Conservation (phyloP, 768 basidiomycete species). For the Pluteus cervinus region DNA sequence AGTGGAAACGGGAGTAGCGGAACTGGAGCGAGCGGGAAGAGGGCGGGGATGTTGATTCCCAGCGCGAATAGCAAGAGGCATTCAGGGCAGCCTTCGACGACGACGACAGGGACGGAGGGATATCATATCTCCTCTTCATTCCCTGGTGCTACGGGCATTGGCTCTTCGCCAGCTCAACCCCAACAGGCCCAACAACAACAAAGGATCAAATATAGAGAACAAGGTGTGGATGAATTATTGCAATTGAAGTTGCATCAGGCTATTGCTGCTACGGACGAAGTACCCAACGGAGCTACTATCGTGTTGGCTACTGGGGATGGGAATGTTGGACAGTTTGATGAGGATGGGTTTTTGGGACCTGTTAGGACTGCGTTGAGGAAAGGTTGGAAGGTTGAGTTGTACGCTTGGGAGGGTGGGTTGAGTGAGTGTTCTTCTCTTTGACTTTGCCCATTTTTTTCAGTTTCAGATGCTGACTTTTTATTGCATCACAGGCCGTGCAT, state of each 20-base stretch:
- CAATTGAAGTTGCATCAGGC: slow-evolving; percentile 91
- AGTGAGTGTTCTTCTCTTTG: slow-evolving; percentile 35
- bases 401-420: slow-evolving; percentile 83
- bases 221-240: slow-evolving; percentile 92
- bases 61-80: no score
- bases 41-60: no score
- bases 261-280: slow-evolving; percentile 60
- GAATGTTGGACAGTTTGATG: slow-evolving; percentile 86
- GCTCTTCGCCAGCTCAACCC: slow-evolving; percentile 10
- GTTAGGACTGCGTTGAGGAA: slow-evolving; percentile 80
- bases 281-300: slow-evolving; percentile 69
- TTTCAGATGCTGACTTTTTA: slow-evolving; percentile 1
- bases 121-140: no score
- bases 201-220: slow-evolving; percentile 71
- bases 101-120: no score
- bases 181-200: slow-evolving; percentile 9
- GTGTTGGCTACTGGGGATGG: slow-evolving; percentile 94
- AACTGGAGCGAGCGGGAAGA: no score
- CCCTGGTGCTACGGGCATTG: slow-evolving; percentile 10
- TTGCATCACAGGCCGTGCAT: slow-evolving; percentile 41
- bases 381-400: slow-evolving; percentile 94
- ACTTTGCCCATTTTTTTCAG: no score
- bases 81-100: no score
- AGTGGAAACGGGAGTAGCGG: slow-evolving; percentile 14
- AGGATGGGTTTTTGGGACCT: slow-evolving; percentile 81